Base-by-base conservation (phyloP, 257 asterid species). In the Voacanga thouarsii region DNA sequence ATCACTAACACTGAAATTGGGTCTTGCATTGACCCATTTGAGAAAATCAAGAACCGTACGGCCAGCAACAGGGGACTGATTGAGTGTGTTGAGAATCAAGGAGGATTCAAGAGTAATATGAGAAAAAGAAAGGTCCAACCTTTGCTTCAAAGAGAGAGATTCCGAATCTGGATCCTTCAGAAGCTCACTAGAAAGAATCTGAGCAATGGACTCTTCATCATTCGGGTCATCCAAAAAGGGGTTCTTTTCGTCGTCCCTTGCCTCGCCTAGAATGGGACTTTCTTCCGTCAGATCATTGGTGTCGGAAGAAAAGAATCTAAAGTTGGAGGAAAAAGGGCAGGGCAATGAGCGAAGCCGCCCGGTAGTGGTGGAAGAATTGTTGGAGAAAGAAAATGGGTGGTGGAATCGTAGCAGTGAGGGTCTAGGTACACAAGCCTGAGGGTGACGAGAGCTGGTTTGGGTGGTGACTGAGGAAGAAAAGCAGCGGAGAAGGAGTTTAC, bases 61-160 rank as follows among this genome's bases (percentile, higher is more conserved):
- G 41, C 94, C 97, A 69, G 98, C 97, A 86, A 86, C 90, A 45
- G 94, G 96, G 78, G 92, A 90, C 49, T 75, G 24, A 71, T 90
- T 88, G 75, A 96, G 96, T 0, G 91, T 84, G 70, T 78, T 49
- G 66, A 80, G 88, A 77, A 96, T 78, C 77, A 89, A 41, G 16
- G 88, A 41, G 28, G 89, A 91, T 44, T 80, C 87, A 24, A 93
- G 44, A 24, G 67, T 72, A 43, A 93, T 68, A 79, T 96, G 98
- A 16, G 97, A 89, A 86, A 89, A 93, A 7, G 96, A 91, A 77
- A 93, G 94, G 67, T 96, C 92, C 81, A 96, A 89, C 39, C 97
- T 86, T 86, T 92, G 83, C 0, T 87, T 82, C 51, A 96, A 73
- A 76, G 94, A 83, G 67, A 95, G 90, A 21, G 96, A 84, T 47